These are phyloP conservation scores for Phylloporus arenicola DNA, from an alignment of 768 basidiomycete genomes.

Conservation along the genomic window DNA sequence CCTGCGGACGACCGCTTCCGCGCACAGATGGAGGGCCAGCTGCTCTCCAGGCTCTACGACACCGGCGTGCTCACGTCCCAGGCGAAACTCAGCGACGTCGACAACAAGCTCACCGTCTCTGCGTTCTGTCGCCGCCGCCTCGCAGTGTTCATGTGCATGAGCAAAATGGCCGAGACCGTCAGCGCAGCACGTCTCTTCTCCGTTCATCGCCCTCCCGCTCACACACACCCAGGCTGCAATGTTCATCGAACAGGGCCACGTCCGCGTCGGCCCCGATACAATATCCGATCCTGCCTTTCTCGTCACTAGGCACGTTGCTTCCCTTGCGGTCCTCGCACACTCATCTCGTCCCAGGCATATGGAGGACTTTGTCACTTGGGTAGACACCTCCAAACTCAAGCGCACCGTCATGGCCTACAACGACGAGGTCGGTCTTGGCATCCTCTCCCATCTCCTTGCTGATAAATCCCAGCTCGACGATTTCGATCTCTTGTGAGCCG, in stretches of 20 bases:
- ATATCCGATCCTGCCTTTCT: constrained; percentile 95
- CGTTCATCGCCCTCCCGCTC: constrained; percentile 1
- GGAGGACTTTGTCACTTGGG: constrained; percentile 99
- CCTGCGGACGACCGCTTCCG: constrained; percentile 89
- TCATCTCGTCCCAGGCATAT: constrained; percentile 58
- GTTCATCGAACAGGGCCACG: constrained; percentile 97
- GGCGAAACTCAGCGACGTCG: constrained; percentile 89
- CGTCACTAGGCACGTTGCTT: constrained; percentile 64
- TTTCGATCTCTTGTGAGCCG: constrained; percentile 74
- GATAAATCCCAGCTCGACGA: constrained; percentile 71
- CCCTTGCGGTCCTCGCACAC: not conserved
- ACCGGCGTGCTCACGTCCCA: constrained; percentile 86
- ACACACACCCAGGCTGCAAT: constrained; percentile 70
- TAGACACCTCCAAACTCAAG: constrained; percentile 95
- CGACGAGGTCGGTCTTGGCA: constrained; percentile 65
- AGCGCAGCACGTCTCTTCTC: constrained; percentile 63
- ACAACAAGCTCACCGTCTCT: constrained; percentile 90
- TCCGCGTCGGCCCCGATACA: constrained; percentile 93
- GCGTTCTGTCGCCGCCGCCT: constrained; percentile 90
- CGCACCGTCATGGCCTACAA: constrained; percentile 94
- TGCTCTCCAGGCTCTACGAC: constrained; percentile 95
- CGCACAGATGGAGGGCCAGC: constrained; percentile 72
- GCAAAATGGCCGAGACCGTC: constrained; percentile 95
- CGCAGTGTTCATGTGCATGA: constrained; percentile 86
- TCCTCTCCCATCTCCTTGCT: constrained; percentile 3